Evolutionary conservation across 331 rosid genomes (phyloP).

Genomic region (Quercus lobata): DNA sequence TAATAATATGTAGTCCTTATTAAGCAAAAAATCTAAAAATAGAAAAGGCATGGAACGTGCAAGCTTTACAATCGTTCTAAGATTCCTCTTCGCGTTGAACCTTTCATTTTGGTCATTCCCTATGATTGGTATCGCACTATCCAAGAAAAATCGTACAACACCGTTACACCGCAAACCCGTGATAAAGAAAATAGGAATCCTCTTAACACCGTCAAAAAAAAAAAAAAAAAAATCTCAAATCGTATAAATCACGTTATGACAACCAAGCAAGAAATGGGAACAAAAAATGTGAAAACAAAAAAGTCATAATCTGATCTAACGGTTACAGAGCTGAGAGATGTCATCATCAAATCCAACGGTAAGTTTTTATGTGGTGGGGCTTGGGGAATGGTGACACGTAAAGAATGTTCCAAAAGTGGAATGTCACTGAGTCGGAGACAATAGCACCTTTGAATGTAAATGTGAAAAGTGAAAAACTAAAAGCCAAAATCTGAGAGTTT

Average conservation of each 20-base stretch:
- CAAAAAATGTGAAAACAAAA: too few species aligned
- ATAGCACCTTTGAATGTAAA: neutral
- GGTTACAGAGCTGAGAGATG: neutral
- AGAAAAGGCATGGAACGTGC: neutral
- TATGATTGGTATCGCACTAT: slow-evolving; percentile 2
- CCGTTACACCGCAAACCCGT: too few species aligned
- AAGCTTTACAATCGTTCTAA: neutral
- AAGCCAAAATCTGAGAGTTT: neutral
- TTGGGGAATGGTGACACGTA: slow-evolving; percentile 18
- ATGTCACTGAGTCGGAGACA: neutral
- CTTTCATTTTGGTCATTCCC: neutral
- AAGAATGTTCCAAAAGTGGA: neutral
- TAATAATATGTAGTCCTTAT: too few species aligned
- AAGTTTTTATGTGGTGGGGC: neutral
- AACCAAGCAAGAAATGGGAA: too few species aligned
- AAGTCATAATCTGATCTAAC: neutral
- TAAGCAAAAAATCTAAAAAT: too few species aligned
- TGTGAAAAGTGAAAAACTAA: neutral
- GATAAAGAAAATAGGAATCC: too few species aligned
- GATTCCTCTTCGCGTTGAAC: slow-evolving; percentile 10
- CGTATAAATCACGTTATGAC: neutral
- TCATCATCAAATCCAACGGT: slow-evolving; percentile 12
- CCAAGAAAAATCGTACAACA: neutral
- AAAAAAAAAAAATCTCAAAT: neutral
- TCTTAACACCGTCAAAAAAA: too few species aligned